A percentile compares a stretch with the other conserved stretches of the same genome.
Evolutionary conservation across 305 asterid species (phyloP).

Genomic region (Solanum aculeatissimum): DNA sequence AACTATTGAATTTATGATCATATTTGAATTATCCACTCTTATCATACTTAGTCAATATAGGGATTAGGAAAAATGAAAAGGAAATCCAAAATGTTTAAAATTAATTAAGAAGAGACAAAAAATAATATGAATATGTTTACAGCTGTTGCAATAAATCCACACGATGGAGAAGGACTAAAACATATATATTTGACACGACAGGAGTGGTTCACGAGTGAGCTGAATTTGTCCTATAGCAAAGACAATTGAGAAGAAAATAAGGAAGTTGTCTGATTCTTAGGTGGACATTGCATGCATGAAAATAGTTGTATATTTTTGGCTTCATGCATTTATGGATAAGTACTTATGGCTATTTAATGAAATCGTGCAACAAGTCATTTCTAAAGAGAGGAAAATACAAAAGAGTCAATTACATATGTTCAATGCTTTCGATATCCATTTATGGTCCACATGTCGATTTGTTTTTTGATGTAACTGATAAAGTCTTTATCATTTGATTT

Average conservation of each 20-base stretch:
- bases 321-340: background rate
- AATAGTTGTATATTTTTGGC: background rate
- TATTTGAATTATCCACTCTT: background rate
- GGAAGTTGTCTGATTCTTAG: background rate
- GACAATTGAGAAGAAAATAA: background rate
- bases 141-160: background rate
- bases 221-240: background rate
- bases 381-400: background rate
- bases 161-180: background rate
- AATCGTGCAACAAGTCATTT: background rate
- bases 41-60: background rate
- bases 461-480: background rate
- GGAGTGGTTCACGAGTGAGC: background rate
- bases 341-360: background rate
- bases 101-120: background rate
- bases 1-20: background rate
- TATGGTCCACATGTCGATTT: background rate
- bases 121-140: background rate
- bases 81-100: background rate
- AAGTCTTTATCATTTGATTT: background rate
- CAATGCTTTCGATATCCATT: background rate
- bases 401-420: background rate
- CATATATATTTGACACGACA: background rate
- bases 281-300: background rate
- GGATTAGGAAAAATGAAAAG: background rate